Evolutionary conservation across 2,329 filamentous ascomycete genomes (phyloP).

Genomic region (Fusarium siculi): DNA sequence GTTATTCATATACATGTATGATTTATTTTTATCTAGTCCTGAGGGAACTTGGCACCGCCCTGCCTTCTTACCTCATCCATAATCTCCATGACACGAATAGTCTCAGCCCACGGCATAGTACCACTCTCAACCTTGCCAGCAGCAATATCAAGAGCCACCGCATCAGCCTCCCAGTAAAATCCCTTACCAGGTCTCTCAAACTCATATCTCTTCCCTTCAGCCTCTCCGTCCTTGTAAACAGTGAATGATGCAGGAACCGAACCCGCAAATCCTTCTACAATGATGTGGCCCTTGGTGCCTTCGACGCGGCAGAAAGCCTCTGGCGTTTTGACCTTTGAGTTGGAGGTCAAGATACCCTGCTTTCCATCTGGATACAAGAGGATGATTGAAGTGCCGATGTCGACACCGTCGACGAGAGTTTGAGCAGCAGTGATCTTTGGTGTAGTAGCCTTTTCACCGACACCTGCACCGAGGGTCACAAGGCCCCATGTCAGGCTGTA

Average conservation of each 20-base stretch:
- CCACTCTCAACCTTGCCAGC: conserved; percentile 51
- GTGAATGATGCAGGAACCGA: conserved; percentile 51
- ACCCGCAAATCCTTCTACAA: conserved; percentile 49
- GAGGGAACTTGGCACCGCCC: conserved; percentile 46
- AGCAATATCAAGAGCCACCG: conserved; percentile 53
- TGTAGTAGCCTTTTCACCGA: conserved; percentile 40
- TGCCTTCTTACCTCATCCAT: conserved; percentile 58
- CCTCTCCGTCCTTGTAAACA: conserved; percentile 45
- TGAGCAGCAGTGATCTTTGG: conserved; percentile 53
- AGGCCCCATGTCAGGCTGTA: conserved; percentile 56
- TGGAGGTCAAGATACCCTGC: conserved; percentile 56
- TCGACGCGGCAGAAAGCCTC: conserved; percentile 53
- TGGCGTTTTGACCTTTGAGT: conserved; percentile 43
- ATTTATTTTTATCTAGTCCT: conserved; percentile 27
- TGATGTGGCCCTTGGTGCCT: conserved; percentile 51
- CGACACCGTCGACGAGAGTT: conserved; percentile 49
- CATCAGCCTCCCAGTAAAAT: conserved; percentile 59
- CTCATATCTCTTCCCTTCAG: conserved; percentile 47
- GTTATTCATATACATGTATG: accelerated
- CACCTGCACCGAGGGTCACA: conserved; percentile 46
- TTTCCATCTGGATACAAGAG: conserved; percentile 52
- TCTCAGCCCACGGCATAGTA: conserved; percentile 59
- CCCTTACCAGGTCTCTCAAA: conserved; percentile 52
- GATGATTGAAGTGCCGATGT: conserved; percentile 51
- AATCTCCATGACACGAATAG: conserved; percentile 56